Percentiles rank a stretch among this genome's conserved stretches.
phyloP scores from a whole-genome alignment of 108 stramenopile species.

The Cyclotella choctawhatcheeana region DNA sequence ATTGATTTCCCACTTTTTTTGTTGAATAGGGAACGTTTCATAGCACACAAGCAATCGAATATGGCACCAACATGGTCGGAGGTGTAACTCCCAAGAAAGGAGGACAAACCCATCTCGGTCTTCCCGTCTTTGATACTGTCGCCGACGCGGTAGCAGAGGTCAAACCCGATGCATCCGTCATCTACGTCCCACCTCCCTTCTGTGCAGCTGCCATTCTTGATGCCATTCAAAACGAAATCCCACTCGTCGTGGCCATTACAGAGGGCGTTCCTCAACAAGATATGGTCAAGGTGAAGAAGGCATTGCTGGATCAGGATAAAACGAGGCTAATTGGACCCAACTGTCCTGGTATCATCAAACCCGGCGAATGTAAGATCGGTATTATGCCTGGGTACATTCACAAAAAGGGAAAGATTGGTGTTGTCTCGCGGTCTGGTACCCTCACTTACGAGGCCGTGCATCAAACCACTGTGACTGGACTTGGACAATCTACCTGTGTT shows the following conservation, averaged over 20 bases:
- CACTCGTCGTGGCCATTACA: constrained; percentile 98
- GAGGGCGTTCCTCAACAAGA: constrained; percentile 99
- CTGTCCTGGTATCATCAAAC: constrained; percentile 99
- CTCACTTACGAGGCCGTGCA: constrained; percentile 98
- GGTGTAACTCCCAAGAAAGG: constrained; percentile 98
- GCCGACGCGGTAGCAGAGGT: constrained; percentile 83
- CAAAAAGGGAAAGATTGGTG: constrained; percentile 94
- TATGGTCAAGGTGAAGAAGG: constrained; percentile 97
- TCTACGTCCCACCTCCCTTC: constrained; percentile 98
- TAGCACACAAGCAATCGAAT: constrained; percentile 94
- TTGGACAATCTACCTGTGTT: constrained; percentile 97
- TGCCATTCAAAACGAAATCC: constrained; percentile 94
- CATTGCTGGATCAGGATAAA: constrained; percentile 73
- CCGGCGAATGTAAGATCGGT: constrained; percentile 99
- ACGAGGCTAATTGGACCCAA: constrained; percentile 98
- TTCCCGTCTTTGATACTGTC: constrained; percentile 97
- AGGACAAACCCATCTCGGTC: constrained; percentile 90
- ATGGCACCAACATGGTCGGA: constrained; percentile 98
- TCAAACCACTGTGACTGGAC: constrained; percentile 95
- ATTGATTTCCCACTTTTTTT: no score
- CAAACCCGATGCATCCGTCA: constrained; percentile 97
- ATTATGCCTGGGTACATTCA: constrained; percentile 99
- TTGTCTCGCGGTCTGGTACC: constrained; percentile 96
- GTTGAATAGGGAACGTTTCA: constrained; percentile 84
- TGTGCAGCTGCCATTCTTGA: constrained; percentile 95